Evolutionary conservation across 352 stramenopile species (phyloP), one percentile per base, ranked within the genome.

Genomic region (Pythium plurisporium): DNA sequence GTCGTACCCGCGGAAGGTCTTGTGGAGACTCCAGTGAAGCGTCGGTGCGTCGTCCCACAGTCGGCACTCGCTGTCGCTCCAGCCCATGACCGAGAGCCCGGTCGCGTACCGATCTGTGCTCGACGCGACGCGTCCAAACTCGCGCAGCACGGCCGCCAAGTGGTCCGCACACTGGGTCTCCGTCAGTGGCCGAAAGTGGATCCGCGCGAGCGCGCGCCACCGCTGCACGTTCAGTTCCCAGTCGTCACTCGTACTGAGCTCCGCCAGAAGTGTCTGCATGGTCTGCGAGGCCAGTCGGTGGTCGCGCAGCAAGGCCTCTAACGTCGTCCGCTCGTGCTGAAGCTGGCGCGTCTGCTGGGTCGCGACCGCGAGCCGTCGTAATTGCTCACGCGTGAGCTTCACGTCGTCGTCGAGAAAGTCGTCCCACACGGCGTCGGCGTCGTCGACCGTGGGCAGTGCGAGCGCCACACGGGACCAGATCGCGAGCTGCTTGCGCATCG

Each of bases 11-110:
- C 4, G 19, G 20, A 53, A 53, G 4, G 45, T 53, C 45, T 53
- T 53, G n/a, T 53, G 29, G 29, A 53, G 30, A 30, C 45, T 53
- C 12, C 30, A 53, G 5, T 53, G 45, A 12, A 53, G 19, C 12
- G 22, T 23, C 27, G 45, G 20, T n/a, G n/a, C 29, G 22, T 47
- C 30, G 1, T 5, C 15, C 29, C n/a, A 17, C 9, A 31, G 4
- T 5, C 20, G 30, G 25, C 11, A 36, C 29, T 6, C 19, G n/a
- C 30, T 38, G 30, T 53, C 45, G n/a, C 10, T 25, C 45, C 30
- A 53, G 45, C 45, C 45, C 30, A 53, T 25, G 8, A 53, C n/a
- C 8, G n/a, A 14, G 30, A 53, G 45, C 11, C 45, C 45, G 19
- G 10, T 53, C 27, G 29, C 19, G 11, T 22, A 30, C 7, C 6